Percentiles rank a stretch among this genome's conserved stretches.
phyloP scores from a whole-genome alignment of 2,329 filamentous ascomycete genomes.

The Aspergillus neotritici region DNA sequence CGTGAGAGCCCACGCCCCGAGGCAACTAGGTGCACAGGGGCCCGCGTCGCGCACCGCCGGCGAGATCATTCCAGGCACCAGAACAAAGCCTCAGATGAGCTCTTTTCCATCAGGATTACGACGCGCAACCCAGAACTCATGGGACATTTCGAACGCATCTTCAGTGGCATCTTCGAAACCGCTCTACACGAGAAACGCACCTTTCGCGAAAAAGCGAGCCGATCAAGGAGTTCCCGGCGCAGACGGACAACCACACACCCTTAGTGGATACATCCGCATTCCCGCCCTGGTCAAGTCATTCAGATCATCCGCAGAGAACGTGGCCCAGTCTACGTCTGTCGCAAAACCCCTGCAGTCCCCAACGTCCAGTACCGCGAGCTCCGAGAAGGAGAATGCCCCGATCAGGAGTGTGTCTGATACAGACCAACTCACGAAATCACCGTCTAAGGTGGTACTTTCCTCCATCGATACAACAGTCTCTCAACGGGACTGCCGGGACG shows the following conservation, averaged over 20 bases:
- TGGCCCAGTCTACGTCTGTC: constrained; percentile 15
- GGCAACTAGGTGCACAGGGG: constrained; percentile 11
- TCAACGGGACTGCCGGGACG: background rate
- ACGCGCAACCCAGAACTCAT: constrained; percentile 19
- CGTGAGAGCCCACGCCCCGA: constrained; percentile 15
- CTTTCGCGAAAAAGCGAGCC: constrained; percentile 10
- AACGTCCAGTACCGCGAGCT: background rate
- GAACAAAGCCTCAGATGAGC: constrained; percentile 21
- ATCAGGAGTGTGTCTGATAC: constrained; percentile 8
- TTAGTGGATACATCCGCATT: constrained; percentile 36
- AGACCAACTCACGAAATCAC: background rate
- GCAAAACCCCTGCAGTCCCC: constrained; percentile 3
- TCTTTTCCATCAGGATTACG: constrained; percentile 24
- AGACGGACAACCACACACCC: constrained; percentile 19
- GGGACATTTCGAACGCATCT: constrained; percentile 18
- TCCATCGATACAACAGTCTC: constrained; percentile 3
- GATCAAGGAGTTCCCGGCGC: constrained; percentile 5
- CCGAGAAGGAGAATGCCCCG: background rate
- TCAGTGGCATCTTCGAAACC: constrained; percentile 19
- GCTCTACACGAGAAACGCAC: constrained; percentile 9
- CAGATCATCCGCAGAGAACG: constrained; percentile 23
- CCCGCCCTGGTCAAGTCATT: constrained; percentile 24
- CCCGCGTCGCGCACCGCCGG: constrained; percentile 17
- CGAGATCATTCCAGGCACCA: constrained; percentile 25
- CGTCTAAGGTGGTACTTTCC: background rate